Conservation (phyloP, 352 stramenopile genomes). For the Thalassiosira allenii region DNA sequence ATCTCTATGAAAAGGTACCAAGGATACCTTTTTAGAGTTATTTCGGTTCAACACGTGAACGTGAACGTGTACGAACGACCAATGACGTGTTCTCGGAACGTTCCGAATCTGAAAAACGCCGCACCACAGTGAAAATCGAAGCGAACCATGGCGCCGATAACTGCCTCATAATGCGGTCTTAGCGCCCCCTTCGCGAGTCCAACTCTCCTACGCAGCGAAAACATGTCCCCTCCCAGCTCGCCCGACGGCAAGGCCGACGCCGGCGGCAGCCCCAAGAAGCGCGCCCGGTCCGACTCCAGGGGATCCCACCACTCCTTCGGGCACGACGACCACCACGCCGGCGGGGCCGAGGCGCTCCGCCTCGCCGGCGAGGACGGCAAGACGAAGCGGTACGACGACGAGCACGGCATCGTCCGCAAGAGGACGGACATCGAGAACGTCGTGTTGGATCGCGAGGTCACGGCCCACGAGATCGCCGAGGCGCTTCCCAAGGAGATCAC, state of each 20-base stretch:
- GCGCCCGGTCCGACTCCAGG: constrained; percentile 1
- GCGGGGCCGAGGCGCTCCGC: constrained; percentile 40
- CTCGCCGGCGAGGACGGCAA: constrained; percentile 11
- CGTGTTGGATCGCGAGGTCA: constrained; percentile 53
- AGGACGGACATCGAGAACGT: constrained; percentile 56
- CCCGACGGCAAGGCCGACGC: background rate
- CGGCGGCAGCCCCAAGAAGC: background rate
- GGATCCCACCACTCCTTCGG: background rate
- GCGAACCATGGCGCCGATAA: too few relatives aligned
- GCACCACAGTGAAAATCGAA: too few relatives aligned
- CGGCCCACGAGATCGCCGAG: constrained; percentile 54
- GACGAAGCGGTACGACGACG: constrained; percentile 33
- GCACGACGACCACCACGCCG: constrained; percentile 35
- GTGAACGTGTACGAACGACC: too few relatives aligned
- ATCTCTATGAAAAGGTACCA: too few relatives aligned
- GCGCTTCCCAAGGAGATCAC: constrained; percentile 41
- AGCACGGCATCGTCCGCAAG: constrained; percentile 37
- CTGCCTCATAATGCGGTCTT: too few relatives aligned
- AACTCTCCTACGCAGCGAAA: too few relatives aligned
- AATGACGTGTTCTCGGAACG: too few relatives aligned
- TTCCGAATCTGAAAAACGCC: too few relatives aligned
- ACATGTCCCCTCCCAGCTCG: background rate
- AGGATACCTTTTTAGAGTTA: too few relatives aligned
- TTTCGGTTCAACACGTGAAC: too few relatives aligned
- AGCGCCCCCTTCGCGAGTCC: too few relatives aligned